These are phyloP conservation scores for Sophora flavescens DNA, from an alignment of 306 rosid genomes.

Conservation along the genomic window DNA sequence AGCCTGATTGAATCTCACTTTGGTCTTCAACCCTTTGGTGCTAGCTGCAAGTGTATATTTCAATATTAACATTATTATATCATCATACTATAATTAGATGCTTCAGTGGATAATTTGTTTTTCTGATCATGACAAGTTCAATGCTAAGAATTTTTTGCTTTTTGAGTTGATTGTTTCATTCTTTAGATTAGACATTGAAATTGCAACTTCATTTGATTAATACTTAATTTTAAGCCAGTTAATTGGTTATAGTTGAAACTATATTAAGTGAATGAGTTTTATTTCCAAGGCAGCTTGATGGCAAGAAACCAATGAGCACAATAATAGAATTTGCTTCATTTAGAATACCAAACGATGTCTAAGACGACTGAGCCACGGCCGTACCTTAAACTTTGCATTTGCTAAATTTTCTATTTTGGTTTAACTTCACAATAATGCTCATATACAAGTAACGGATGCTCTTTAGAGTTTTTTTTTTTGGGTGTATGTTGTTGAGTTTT, in stretches of 20 bases:
- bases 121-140: conserved; percentile 18
- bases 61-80: conserved; percentile 30
- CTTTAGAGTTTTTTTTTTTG: no score
- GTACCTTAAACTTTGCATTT: background rate
- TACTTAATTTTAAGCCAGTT: background rate
- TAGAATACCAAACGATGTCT: background rate
- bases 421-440: no score
- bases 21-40: conserved; percentile 32
- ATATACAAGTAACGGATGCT: no score
- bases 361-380: background rate
- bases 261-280: background rate
- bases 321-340: background rate
- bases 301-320: background rate
- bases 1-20: conserved; percentile 43
- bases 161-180: background rate
- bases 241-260: background rate
- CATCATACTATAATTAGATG: conserved; percentile 4
- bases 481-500: no score
- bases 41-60: conserved; percentile 50
- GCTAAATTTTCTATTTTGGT: background rate
- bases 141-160: background rate
- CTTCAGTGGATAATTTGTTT: background rate
- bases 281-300: background rate
- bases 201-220: background rate
- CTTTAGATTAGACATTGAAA: background rate